Evolutionary conservation across 345 rosid genomes (phyloP).

Genomic region (Crucihimalaya himalaica): DNA sequence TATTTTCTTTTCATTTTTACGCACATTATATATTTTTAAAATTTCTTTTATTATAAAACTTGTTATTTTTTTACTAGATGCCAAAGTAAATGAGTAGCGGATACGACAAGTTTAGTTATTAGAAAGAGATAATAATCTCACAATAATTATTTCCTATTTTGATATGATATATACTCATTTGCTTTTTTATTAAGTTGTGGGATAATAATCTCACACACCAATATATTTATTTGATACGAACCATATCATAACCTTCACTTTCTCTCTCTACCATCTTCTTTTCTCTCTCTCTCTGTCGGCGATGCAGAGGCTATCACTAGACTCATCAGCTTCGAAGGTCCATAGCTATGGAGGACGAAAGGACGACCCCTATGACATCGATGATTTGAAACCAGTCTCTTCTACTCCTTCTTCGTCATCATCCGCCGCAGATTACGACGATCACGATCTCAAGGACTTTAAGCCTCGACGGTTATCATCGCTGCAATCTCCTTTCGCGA

Average conservation of each 20-base stretch:
- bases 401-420: conserved; percentile 34
- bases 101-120: conserved; percentile 31
- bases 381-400: conserved; percentile 37
- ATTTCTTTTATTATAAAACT: too few relatives aligned
- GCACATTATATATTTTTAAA: too few relatives aligned
- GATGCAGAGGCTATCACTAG: conserved; percentile 94
- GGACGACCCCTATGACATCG: conserved; percentile 41
- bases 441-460: conserved; percentile 52
- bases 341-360: conserved; percentile 57
- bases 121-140: neutral
- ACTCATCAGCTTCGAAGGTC: conserved; percentile 77
- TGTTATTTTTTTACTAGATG: neutral
- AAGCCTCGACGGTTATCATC: conserved; percentile 69
- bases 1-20: neutral
- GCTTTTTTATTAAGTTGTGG: neutral
- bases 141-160: neutral
- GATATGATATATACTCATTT: conserved; percentile 7
- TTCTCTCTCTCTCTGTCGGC: conserved; percentile 24
- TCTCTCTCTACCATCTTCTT: conserved; percentile 17
- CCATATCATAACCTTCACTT: conserved; percentile 22
- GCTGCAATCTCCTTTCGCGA: conserved; percentile 35
- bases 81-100: conserved; percentile 20
- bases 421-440: conserved; percentile 42
- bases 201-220: neutral
- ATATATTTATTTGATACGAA: conserved; percentile 27